Percentiles rank a stretch among this genome's conserved stretches.
These are phyloP conservation scores for Passiflora organensis DNA, from an alignment of 345 rosid genomes.

Conservation along the genomic window DNA sequence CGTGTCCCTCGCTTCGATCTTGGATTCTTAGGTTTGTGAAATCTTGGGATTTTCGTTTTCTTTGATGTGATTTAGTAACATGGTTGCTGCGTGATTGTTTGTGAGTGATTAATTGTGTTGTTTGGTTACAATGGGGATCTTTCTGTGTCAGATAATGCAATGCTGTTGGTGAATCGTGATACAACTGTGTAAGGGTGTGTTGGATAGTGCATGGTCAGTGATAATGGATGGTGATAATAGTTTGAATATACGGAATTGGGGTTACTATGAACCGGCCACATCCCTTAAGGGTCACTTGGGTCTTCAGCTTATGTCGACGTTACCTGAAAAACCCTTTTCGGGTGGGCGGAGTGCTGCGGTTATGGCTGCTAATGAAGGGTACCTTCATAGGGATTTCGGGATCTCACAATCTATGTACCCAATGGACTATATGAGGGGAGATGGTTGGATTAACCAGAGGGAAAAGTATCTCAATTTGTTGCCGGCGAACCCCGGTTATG, in stretches of 20 bases:
- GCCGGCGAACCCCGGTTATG: conserved; percentile 48
- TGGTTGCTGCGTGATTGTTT: too few relatives aligned
- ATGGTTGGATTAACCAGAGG: conserved; percentile 64
- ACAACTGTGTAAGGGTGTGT: too few relatives aligned
- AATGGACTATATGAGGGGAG: conserved; percentile 56
- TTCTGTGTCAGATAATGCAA: too few relatives aligned
- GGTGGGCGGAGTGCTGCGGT: conserved; percentile 49
- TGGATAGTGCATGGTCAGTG: too few relatives aligned
- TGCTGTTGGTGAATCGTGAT: too few relatives aligned
- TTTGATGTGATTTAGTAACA: too few relatives aligned
- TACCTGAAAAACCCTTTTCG: conserved; percentile 57
- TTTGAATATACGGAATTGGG: conserved; percentile 74
- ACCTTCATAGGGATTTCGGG: conserved; percentile 51
- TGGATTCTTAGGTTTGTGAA: too few relatives aligned
- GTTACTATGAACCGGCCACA: conserved; percentile 55
- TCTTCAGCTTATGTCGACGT: conserved; percentile 74
- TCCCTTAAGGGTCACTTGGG: conserved; percentile 59
- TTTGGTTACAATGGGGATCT: too few relatives aligned
- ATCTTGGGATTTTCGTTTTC: too few relatives aligned
- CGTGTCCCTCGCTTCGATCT: too few relatives aligned
- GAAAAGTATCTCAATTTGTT: conserved; percentile 65
- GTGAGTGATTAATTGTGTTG: too few relatives aligned
- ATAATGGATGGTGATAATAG: conserved; percentile 35
- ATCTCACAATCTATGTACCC: conserved; percentile 51
- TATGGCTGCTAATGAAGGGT: conserved; percentile 44